Base-by-base conservation (phyloP, 148 eudicot species). In the Talinum fruticosum region DNA sequence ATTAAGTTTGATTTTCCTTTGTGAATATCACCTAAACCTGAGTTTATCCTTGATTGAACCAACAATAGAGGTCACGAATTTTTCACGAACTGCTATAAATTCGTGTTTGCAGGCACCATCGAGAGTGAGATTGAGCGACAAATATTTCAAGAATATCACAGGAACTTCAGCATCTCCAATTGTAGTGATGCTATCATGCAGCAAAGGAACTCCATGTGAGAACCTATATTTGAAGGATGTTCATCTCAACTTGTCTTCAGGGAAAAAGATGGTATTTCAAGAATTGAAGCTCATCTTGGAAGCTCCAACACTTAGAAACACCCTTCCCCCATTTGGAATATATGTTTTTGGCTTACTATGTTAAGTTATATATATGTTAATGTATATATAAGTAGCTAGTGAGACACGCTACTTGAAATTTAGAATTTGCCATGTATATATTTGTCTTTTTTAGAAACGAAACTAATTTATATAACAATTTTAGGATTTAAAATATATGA, bases 171-270 rank as follows among this genome's bases (percentile, higher is more conserved):
- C 74, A 36, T 79, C 85, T 28, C 82, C 80, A 73, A 87, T 87
- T 0, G 90, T 90, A 47, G 90, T 89, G 72, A 80, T 70, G 10
- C 81, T 89, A 16, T 61, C 64, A 37, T 87, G 89, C 24, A 87
- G 89, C 66, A 83, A 87, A 71, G 86, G 87, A 29, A 79, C 79
- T 45, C 89, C 91, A 0, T 88, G 91, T 76, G 80, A 83, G 61
- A 84, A 87, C 45, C 73, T 88, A 24, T 85, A 76, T 59, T 69
- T 88, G 12, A 85, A 88, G 73, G 85, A 88, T 70, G 87, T 88
- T 45, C 83, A 78, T 62, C 33, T 88, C 65, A 76, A 81, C 45
- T 74, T 83, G 62, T 71, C 81, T 19, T 78, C 82, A 26, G 82
- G 85, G n/a, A n/a, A n/a, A n/a, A n/a, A n/a, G n/a, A n/a, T n/a